Evolutionary conservation across 2,329 filamentous ascomycete genomes (phyloP), one percentile per base, ranked within the genome.

Genomic region (Stagonosporopsis rhizophila): DNA sequence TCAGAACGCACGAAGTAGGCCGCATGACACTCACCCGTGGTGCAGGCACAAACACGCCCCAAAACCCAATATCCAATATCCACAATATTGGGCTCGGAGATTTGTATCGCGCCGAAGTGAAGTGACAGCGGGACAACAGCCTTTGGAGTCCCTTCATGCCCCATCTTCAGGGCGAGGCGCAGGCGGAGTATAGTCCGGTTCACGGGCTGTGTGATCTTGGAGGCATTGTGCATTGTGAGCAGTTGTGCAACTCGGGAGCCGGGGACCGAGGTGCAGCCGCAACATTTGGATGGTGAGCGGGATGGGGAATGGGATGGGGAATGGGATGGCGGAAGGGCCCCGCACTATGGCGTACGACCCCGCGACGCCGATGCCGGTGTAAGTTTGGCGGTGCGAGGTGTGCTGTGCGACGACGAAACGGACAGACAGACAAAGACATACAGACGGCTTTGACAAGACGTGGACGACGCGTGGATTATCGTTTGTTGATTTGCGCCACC

Each of bases 61-160:
- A 27, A 27, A 27, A 17, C 34, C n/a, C 23, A 42, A 20, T 22
- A n/a, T n/a, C 17, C 48, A 52, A 52, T 52, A 39, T 52, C 25
- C 30, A 41, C 37, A 34, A 49, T 49, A 49, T 49, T 41, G 37
- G 46, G 46, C 46, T 32, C 49, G 49, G 49, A 52, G 41, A 45
- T 52, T 52, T 52, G 49, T 45, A 41, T 52, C 41, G 39, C 25
- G 49, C 17, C 23, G 25, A 30, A 30, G 28, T 6, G 28, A 30
- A 5, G 25, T 37, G 41, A 52, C 41, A 52, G 49, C 49, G 49
- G 49, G 40, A 44, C 32, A 37, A 12, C n/a, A 19, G 15, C 9
- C 25, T 9, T 27, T 5, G 25, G 25, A 5, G 9, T 9, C 25
- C 9, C 4, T 9, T 27, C 25, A 4, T 4, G 5, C 25, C 25